Base-by-base conservation (phyloP, 2,329 filamentous ascomycete genomes). In the Aspergillus pseudotamarii region DNA sequence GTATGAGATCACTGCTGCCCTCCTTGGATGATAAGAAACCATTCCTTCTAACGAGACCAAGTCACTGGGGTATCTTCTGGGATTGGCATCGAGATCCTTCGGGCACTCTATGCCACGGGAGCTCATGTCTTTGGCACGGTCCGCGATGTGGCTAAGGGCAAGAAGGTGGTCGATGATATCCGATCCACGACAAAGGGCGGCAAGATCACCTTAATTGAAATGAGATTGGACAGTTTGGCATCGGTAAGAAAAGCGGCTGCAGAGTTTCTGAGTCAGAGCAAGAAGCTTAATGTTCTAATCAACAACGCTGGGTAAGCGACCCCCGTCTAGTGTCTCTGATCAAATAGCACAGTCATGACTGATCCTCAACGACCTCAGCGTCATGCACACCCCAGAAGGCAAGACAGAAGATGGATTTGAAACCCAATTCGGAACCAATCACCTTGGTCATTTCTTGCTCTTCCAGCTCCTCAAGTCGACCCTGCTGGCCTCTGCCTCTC, bases 381-480 rank as follows among this genome's bases (percentile, higher is more conserved):
- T 32, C 30, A 32, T 32, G 30, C 4, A 32, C 30, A 32, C 30
- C 30, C 30, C 30, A 32, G 30, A 32, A 32, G 30, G 30, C 30
- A 32, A 32, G 30, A 82, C 81, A 6, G 68, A 71, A 30, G 79
- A 85, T 21, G 82, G 82, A 16, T 85, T 83, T 62, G 84, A 85
- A 67, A 65, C 80, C 11, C 79, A 84, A 63, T 83, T 85, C 62
- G 82, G 79, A 1, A 82, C 78, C 2, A 86, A 85, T 61, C 81
- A 85, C 68, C 66, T 85, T 45, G 82, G 82, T 19, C 82, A 84
- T 58, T 88, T 87, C 73, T 76, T 86, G 0, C 76, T 87, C 19
- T 83, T 85, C 61, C 74, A 83, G 16, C 77, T 85, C 1, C 75
- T 88, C 21, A 81, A 81, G 43, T 53, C 60, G 2, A 30, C 61